phyloP scores from a whole-genome alignment of 768 basidiomycete species.

The Mycena chlorophos region DNA sequence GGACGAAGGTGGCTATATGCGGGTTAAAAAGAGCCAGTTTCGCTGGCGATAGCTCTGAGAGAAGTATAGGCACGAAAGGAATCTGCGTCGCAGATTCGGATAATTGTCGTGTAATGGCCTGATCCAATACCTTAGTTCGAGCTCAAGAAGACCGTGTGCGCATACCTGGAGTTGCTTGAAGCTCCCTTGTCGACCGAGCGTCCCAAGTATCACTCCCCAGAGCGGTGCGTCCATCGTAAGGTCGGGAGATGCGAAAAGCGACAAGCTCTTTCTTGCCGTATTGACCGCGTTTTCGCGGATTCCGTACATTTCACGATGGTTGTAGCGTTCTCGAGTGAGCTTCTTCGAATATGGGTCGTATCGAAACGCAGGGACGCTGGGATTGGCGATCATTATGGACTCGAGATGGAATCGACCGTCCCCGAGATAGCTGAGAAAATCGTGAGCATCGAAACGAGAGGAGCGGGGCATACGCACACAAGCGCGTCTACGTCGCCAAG shows the following conservation, averaged over 20 bases:
- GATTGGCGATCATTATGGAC: slow-evolving; percentile 99
- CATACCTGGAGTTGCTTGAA: slow-evolving; percentile 79
- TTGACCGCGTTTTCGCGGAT: slow-evolving; percentile 75
- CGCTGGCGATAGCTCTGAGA: slow-evolving; percentile 95
- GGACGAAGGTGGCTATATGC: slow-evolving; percentile 86
- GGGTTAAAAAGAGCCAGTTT: slow-evolving; percentile 84
- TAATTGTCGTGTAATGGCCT: slow-evolving; percentile 78
- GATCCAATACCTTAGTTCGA: background rate
- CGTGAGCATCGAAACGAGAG: slow-evolving; percentile 3
- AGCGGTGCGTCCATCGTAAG: slow-evolving; percentile 29
- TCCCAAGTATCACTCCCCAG: slow-evolving; percentile 95
- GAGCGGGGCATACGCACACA: slow-evolving; percentile 57
- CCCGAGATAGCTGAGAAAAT: slow-evolving; percentile 76
- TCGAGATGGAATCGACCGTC: slow-evolving; percentile 98
- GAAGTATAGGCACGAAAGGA: slow-evolving; percentile 85
- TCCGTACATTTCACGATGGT: slow-evolving; percentile 83
- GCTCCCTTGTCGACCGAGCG: slow-evolving; percentile 92
- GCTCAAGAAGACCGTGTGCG: background rate
- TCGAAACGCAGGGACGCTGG: slow-evolving; percentile 88
- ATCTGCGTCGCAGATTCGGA: slow-evolving; percentile 52
- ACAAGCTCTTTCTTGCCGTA: slow-evolving; percentile 67
- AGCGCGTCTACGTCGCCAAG: slow-evolving; percentile 80
- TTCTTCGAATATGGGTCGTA: slow-evolving; percentile 99
- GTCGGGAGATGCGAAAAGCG: slow-evolving; percentile 24
- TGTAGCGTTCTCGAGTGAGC: slow-evolving; percentile 88